Conservation (phyloP, 495 filamentous ascomycete genomes). For the Aspergillus ellipticus region DNA sequence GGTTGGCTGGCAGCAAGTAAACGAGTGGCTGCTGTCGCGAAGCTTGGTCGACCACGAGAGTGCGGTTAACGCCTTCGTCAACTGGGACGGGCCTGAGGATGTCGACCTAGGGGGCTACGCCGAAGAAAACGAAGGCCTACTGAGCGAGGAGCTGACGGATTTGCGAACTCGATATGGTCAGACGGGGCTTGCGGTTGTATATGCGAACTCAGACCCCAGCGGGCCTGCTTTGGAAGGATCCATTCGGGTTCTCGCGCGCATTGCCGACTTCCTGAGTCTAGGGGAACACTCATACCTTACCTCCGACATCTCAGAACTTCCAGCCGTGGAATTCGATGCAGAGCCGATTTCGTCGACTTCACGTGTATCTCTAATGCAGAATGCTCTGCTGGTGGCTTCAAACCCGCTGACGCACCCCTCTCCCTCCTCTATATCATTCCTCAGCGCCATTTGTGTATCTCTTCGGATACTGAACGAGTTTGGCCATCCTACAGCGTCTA, state of each 20-base stretch:
- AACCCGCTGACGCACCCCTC: conserved; percentile 69
- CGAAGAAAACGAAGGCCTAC: conserved; percentile 39
- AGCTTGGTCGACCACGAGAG: conserved; percentile 45
- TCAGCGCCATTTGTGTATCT: conserved; percentile 67
- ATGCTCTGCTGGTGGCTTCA: conserved; percentile 53
- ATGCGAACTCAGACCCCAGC: conserved; percentile 60
- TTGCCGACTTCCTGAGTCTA: conserved; percentile 57
- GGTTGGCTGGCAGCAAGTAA: conserved; percentile 71
- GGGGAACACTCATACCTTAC: conserved; percentile 45
- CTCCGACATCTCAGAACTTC: conserved; percentile 20
- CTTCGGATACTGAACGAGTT: conserved; percentile 59
- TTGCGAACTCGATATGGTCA: conserved; percentile 65
- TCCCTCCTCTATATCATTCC: conserved; percentile 54
- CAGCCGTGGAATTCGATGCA: conserved; percentile 32
- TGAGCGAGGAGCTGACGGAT: conserved; percentile 49
- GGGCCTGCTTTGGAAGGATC: conserved; percentile 56
- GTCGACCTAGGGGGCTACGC: conserved; percentile 73
- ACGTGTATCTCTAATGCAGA: conserved; percentile 46
- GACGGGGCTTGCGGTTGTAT: conserved; percentile 68
- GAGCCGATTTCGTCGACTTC: conserved; percentile 41
- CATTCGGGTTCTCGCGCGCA: conserved; percentile 57
- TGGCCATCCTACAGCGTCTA: conserved; percentile 56
- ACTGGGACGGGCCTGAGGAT: conserved; percentile 81
- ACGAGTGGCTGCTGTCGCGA: conserved; percentile 73
- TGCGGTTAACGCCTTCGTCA: conserved; percentile 58